Percentiles rank a stretch among this genome's conserved stretches.
These are phyloP conservation scores for Euphorbia corollata DNA, from an alignment of 441 rosid species.

Conservation along the genomic window DNA sequence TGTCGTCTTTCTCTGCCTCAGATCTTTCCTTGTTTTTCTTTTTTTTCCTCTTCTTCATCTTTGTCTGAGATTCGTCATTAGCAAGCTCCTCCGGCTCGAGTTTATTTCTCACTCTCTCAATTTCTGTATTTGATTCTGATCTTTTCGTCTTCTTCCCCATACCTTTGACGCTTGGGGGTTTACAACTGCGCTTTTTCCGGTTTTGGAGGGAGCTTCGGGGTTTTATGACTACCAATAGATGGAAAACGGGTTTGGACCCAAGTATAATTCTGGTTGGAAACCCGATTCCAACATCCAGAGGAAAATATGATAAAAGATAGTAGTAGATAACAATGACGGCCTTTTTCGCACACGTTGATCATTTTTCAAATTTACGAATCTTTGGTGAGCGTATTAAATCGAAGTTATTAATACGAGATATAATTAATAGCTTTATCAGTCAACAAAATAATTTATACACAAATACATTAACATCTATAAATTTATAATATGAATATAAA, in stretches of 20 bases:
- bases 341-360: too few species aligned
- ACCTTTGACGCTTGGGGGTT: conserved; percentile 8
- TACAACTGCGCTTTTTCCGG: conserved; percentile 14
- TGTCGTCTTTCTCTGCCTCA: conserved; percentile 18
- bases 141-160: conserved; percentile 65
- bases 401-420: too few species aligned
- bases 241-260: background rate
- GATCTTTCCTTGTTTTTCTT: conserved; percentile 26
- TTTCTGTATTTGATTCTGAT: conserved; percentile 30
- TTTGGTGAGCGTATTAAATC: too few species aligned
- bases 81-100: conserved; percentile 4
- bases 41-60: conserved; percentile 26
- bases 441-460: too few species aligned
- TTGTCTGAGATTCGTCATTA: conserved; percentile 24
- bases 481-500: too few species aligned
- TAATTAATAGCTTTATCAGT: too few species aligned
- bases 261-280: background rate
- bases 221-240: background rate
- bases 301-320: background rate
- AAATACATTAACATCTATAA: too few species aligned
- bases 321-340: too few species aligned
- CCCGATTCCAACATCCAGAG: background rate
- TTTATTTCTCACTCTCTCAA: conserved; percentile 2
- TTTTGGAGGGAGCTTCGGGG: background rate
- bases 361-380: too few species aligned